These are phyloP conservation scores for Cyclotella atomus DNA, from an alignment of 108 stramenopile genomes.

Conservation along the genomic window DNA sequence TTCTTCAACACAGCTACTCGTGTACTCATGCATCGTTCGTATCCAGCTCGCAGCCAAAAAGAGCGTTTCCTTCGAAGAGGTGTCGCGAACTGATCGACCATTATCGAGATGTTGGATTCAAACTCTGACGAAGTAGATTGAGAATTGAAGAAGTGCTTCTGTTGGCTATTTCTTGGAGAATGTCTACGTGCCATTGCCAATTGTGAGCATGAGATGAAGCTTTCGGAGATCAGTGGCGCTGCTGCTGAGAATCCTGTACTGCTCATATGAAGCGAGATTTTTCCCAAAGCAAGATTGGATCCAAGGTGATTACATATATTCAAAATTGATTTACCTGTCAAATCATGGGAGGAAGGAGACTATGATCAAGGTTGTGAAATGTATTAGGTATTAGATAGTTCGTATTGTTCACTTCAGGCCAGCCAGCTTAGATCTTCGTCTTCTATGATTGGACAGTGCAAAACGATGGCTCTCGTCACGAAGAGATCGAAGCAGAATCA, in stretches of 20 bases:
- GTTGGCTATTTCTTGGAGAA: not conserved
- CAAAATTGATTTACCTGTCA: no score
- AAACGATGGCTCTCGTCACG: constrained; percentile 79
- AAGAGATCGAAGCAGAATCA: constrained; percentile 62
- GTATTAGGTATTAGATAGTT: no score
- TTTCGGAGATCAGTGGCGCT: no score
- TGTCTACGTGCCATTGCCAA: not conserved
- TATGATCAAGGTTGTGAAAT: no score
- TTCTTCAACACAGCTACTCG: not conserved
- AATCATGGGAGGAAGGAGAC: no score
- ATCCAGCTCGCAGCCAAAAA: not conserved
- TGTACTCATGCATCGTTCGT: not conserved
- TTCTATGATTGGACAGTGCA: constrained; percentile 40
- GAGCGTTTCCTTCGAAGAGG: not conserved
- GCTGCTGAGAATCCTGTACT: no score
- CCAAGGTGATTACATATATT: no score
- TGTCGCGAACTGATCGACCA: constrained; percentile 1
- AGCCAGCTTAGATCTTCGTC: not conserved
- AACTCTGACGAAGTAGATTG: constrained; percentile 7
- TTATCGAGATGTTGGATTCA: constrained; percentile 11
- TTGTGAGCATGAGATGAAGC: no score
- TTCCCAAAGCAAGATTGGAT: no score
- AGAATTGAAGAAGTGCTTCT: not conserved
- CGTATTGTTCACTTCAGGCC: no score
- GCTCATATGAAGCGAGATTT: no score